These are phyloP conservation scores for Spergularia azorica DNA, from an alignment of 179 eudicot species.

Conservation along the genomic window DNA sequence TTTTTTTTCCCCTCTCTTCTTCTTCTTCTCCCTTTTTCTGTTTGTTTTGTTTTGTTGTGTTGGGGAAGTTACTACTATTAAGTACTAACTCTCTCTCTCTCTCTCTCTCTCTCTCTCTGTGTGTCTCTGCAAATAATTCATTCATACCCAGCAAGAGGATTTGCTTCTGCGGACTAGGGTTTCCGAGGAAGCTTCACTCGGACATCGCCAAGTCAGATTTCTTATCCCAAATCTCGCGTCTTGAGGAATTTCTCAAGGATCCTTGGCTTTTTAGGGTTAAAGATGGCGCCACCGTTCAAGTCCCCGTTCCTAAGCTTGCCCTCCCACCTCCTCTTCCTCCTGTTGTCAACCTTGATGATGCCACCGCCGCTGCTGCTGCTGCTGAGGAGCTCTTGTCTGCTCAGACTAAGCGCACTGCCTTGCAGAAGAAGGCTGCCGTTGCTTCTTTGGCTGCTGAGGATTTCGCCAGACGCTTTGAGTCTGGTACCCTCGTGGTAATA, in stretches of 20 bases:
- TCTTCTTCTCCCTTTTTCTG: not conserved
- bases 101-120: too few relatives aligned
- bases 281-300: constrained; percentile 55
- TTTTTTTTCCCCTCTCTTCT: constrained; percentile 14
- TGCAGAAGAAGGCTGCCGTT: constrained; percentile 81
- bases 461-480: constrained; percentile 68
- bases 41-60: not conserved
- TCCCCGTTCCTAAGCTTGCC: constrained; percentile 66
- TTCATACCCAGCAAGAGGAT: constrained; percentile 56
- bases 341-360: constrained; percentile 12
- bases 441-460: constrained; percentile 81
- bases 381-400: constrained; percentile 65
- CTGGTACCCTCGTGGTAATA: constrained; percentile 15
- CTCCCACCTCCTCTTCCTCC: constrained; percentile 49
- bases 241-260: constrained; percentile 54
- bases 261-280: constrained; percentile 64
- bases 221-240: constrained; percentile 33
- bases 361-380: constrained; percentile 6
- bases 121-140: too few relatives aligned
- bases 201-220: constrained; percentile 35
- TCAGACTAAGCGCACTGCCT: constrained; percentile 70
- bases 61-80: too few relatives aligned
- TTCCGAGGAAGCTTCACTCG: constrained; percentile 41
- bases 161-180: constrained; percentile 79
- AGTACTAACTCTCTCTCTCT: too few relatives aligned